Evolutionary conservation across 2,329 filamentous ascomycete species (phyloP).

Genomic region (Graphilbum sp.): DNA sequence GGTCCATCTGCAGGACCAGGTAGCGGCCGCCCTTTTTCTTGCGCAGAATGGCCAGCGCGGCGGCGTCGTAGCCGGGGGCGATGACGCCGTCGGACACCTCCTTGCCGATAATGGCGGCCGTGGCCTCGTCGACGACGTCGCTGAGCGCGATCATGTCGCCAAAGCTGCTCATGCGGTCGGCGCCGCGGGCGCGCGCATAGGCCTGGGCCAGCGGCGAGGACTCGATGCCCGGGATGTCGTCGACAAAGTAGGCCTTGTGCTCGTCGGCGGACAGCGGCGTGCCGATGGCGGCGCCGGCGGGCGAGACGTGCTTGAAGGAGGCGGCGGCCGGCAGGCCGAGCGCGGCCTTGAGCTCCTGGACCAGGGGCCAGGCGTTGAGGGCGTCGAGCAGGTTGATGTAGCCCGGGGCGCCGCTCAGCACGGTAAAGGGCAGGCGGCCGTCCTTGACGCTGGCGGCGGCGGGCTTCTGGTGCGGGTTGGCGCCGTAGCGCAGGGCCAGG

Average conservation of each 20-base stretch:
- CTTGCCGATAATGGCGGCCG: conserved; percentile 92
- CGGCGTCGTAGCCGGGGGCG: conserved; percentile 70
- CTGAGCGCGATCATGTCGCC: conserved; percentile 92
- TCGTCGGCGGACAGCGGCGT: conserved; percentile 73
- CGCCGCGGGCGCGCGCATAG: conserved; percentile 86
- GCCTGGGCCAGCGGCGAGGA: conserved; percentile 77
- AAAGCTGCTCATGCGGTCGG: conserved; percentile 97
- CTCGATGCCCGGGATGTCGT: conserved; percentile 83
- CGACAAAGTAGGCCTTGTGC: conserved; percentile 96
- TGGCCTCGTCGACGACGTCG: conserved; percentile 77
- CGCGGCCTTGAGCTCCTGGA: conserved; percentile 87
- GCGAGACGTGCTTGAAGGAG: conserved; percentile 98
- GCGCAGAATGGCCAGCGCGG: conserved; percentile 76
- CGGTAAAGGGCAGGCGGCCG: conserved; percentile 79
- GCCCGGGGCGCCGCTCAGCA: conserved; percentile 73
- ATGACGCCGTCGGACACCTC: conserved; percentile 97
- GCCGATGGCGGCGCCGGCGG: conserved; percentile 87
- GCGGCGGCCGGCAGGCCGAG: conserved; percentile 80
- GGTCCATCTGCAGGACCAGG: conserved; percentile 88
- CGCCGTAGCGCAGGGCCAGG: conserved; percentile 77
- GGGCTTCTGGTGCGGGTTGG: conserved; percentile 97
- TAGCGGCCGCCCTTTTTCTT: conserved; percentile 99
- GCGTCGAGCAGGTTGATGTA: conserved; percentile 97
- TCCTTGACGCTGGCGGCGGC: conserved; percentile 67
- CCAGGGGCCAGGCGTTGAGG: conserved; percentile 90